Base-by-base conservation (phyloP, 169 alveolate species). In the Eimeria necatrix region DNA sequence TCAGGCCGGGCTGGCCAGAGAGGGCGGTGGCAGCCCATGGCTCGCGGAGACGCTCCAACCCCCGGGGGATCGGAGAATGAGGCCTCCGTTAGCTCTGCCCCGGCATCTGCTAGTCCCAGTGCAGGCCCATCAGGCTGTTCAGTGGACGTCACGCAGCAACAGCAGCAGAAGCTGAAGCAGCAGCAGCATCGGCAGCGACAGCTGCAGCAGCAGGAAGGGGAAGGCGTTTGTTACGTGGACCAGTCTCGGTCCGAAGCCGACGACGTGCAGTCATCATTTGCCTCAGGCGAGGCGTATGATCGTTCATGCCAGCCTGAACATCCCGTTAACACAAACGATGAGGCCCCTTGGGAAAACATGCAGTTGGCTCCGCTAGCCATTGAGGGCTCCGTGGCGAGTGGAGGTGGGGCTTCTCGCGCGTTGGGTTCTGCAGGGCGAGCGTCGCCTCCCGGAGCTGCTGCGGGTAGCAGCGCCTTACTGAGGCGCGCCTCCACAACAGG, bases 151-250 rank as follows among this genome's bases (percentile, higher is more conserved):
- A 71, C 91, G 18, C 26, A 22, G 48, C 56, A 24, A 5, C 9
- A 71, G 10, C 91, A 56, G 71, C 78, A 68, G 78, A 16, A 68
- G 2, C 78, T 14, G 78, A 24, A 68, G 32, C 91, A n/a, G 74
- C 46, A 3, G 73, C 90, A 49, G 71, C 56, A 52, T 46, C 71
- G n/a, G 74, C 71, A 56, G 56, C 59, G 26, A 53, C 61, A n/a
- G 10, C 88, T 73, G 59, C 26, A 12, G 84, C 59, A 41, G 84
- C 84, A 24, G 59, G 14, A 52, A 7, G 84, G 48, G 16, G 84
- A 73, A 73, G 84, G 84, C 5, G 84, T 56, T 56, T 73, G 41
- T 32, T 32, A 10, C 48, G 24, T 22, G 59, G 53, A 73, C 59
- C 8, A 48, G 4, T 71, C 26, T 4, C 53, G 26, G 81, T 52